Evolutionary conservation across 1,139 yeast genomes (phyloP).

Genomic region (Fermentozyma sake): DNA sequence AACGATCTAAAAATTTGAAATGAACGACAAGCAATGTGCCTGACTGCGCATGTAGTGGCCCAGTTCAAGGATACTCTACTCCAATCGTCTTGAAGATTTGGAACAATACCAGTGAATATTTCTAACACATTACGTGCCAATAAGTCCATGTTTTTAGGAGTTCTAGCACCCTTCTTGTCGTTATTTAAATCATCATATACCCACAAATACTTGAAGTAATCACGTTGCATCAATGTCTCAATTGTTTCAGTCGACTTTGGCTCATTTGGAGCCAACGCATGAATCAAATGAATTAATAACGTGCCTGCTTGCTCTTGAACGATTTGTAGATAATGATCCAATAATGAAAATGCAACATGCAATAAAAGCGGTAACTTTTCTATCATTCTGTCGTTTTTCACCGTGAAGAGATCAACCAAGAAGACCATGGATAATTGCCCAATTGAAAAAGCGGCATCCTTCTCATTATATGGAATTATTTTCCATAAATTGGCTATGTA

Average conservation of each 20-base stretch:
- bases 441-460: constrained; percentile 75
- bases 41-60: constrained; percentile 97
- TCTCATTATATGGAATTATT: constrained; percentile 54
- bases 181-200: constrained; percentile 78
- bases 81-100: constrained; percentile 75
- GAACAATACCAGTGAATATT: constrained; percentile 46
- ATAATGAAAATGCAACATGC: constrained; percentile 74
- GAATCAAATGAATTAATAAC: constrained; percentile 68
- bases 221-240: constrained; percentile 47
- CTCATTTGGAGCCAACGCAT: constrained; percentile 55
- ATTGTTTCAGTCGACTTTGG: constrained; percentile 52
- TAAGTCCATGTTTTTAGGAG: constrained; percentile 85
- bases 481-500: constrained; percentile 71
- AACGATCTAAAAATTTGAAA: constrained; percentile 88
- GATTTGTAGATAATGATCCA: constrained; percentile 81
- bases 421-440: constrained; percentile 87
- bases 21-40: constrained; percentile 95
- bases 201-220: constrained; percentile 53
- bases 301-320: constrained; percentile 85
- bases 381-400: constrained; percentile 53
- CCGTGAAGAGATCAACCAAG: constrained; percentile 72
- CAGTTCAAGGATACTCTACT: constrained; percentile 77
- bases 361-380: constrained; percentile 66
- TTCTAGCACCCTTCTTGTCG: constrained; percentile 76
- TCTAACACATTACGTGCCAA: constrained; percentile 62